Percentiles rank a stretch among this genome's conserved stretches.
Evolutionary conservation across 805 yeast species (phyloP).

Genomic region (Candida qinlingensis): DNA sequence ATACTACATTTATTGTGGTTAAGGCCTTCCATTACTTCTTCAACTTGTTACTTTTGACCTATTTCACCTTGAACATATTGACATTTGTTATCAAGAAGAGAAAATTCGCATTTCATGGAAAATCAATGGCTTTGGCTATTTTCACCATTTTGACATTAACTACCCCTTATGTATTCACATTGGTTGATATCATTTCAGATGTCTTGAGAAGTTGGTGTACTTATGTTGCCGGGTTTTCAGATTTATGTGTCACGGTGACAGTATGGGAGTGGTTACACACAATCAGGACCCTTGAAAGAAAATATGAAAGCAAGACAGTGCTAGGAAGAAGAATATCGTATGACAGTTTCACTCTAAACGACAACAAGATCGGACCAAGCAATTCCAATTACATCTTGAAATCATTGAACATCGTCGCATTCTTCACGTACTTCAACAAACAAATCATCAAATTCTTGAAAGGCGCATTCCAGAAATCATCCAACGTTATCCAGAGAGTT

Average conservation of each 20-base stretch:
- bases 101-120: constrained; percentile 40
- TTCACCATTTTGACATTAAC: constrained; percentile 36
- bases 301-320: constrained; percentile 49
- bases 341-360: constrained; percentile 33
- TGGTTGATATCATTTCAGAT: constrained; percentile 31
- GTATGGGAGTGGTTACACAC: constrained; percentile 66
- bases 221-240: constrained; percentile 39
- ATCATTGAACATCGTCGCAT: constrained; percentile 15
- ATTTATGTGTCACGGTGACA: constrained; percentile 45
- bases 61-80: constrained; percentile 30
- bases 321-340: constrained; percentile 53
- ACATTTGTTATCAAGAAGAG: constrained; percentile 34
- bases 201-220: constrained; percentile 48
- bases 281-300: constrained; percentile 44
- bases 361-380: neutral
- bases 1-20: constrained; percentile 9
- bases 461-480: neutral
- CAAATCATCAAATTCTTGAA: neutral
- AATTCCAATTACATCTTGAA: constrained; percentile 16
- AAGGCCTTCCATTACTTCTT: constrained; percentile 27
- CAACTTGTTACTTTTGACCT: constrained; percentile 26
- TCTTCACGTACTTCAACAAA: constrained; percentile 10
- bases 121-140: constrained; percentile 43
- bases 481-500: neutral
- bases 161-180: constrained; percentile 32